Evolutionary conservation across 108 stramenopile species (phyloP).

Genomic region (Parietichytrium sp.): DNA sequence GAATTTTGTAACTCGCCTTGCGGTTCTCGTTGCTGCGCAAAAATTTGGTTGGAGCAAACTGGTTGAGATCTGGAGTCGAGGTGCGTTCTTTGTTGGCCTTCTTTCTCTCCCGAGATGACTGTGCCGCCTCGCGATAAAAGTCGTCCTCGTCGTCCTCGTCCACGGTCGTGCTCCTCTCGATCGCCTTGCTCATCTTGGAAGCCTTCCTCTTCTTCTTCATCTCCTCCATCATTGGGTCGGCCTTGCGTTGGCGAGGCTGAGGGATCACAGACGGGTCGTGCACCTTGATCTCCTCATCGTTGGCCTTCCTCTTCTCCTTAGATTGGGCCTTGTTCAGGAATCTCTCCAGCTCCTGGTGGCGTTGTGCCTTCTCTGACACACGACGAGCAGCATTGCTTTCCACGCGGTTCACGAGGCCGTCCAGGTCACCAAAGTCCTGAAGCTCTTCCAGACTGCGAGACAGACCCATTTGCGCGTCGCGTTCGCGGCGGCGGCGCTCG

Average conservation of each 20-base stretch:
- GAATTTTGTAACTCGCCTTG: constrained; percentile 56
- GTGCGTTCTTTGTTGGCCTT: not conserved
- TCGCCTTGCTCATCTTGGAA: not conserved
- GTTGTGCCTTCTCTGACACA: constrained; percentile 21
- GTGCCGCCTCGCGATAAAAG: not conserved
- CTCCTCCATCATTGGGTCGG: not conserved
- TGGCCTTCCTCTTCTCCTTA: not conserved
- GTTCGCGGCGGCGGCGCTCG: constrained; percentile 10
- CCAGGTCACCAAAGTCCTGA: constrained; percentile 31
- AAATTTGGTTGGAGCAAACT: not conserved
- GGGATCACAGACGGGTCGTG: constrained; percentile 11
- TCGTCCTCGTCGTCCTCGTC: constrained; percentile 42
- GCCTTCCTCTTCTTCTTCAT: not conserved
- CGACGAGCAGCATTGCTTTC: not conserved
- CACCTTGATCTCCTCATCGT: not conserved
- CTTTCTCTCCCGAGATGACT: constrained; percentile 21
- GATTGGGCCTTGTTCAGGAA: not conserved
- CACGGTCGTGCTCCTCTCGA: not conserved
- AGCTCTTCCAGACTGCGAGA: constrained; percentile 2
- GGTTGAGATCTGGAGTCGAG: not conserved
- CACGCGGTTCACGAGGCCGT: constrained; percentile 32
- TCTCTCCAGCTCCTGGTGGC: not conserved
- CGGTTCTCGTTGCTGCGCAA: constrained; percentile 53
- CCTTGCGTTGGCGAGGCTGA: not conserved
- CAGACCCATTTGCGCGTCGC: not conserved